A percentile compares a stretch with the other conserved stretches of the same genome.
These are phyloP conservation scores for Suhomyces guaymorum DNA, from an alignment of 1,139 yeast genomes.

Conservation along the genomic window DNA sequence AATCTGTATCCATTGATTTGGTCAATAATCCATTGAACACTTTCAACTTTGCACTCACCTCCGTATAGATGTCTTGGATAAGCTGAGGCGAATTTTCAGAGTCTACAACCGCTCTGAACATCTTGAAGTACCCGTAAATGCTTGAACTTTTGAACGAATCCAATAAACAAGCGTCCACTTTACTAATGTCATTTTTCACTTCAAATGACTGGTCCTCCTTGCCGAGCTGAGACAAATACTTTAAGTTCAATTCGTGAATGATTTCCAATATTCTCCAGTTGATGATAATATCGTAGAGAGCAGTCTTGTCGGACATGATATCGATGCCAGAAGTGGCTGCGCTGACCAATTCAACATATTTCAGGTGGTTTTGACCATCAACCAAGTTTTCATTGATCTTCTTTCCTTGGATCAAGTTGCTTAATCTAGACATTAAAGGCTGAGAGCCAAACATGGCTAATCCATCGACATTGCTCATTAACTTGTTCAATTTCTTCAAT, in stretches of 20 bases:
- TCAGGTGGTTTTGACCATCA: slow-evolving; percentile 33
- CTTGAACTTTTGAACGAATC: slow-evolving; percentile 13
- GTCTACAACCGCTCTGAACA: slow-evolving; percentile 35
- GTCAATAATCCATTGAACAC: slow-evolving; percentile 24
- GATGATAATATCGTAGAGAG: slow-evolving; percentile 29
- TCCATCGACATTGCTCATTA: slow-evolving; percentile 39
- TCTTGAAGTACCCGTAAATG: slow-evolving; percentile 24
- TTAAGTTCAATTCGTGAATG: slow-evolving; percentile 33
- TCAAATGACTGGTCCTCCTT: slow-evolving; percentile 18
- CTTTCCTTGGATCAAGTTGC: slow-evolving; percentile 25
- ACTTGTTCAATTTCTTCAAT: slow-evolving; percentile 26
- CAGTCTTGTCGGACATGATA: neutral
- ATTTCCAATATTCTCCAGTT: slow-evolving; percentile 45
- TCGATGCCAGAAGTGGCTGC: slow-evolving; percentile 5
- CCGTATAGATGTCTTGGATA: slow-evolving; percentile 20
- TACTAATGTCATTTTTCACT: slow-evolving; percentile 26
- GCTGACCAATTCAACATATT: slow-evolving; percentile 34
- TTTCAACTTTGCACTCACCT: slow-evolving; percentile 17
- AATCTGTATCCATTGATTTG: slow-evolving; percentile 35
- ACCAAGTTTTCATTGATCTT: slow-evolving; percentile 28
- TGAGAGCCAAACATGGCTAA: slow-evolving; percentile 33
- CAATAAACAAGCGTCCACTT: slow-evolving; percentile 22
- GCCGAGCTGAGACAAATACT: slow-evolving; percentile 27
- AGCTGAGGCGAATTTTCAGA: slow-evolving; percentile 26
- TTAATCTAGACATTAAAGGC: slow-evolving; percentile 28